phyloP scores from a whole-genome alignment of 1,284 basidiomycete genomes.

The Agroathelia rolfsii region DNA sequence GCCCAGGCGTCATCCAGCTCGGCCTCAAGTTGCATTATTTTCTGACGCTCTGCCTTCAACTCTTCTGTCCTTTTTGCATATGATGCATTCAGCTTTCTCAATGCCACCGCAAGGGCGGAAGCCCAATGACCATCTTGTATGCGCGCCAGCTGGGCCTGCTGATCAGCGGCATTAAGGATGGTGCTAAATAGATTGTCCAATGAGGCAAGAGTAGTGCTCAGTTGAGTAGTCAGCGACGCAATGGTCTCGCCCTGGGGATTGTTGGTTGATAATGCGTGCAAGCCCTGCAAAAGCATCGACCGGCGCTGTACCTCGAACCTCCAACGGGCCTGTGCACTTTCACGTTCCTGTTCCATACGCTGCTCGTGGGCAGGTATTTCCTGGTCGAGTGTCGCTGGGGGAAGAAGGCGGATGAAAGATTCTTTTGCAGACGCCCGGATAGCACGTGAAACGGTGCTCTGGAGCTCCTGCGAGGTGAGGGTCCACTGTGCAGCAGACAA shows the following conservation, averaged over 20 bases:
- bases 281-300: constrained; percentile 59
- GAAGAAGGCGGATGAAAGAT: constrained; percentile 61
- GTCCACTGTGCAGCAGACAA: constrained; percentile 39
- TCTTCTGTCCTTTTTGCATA: constrained; percentile 56
- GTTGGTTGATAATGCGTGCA: constrained; percentile 34
- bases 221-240: constrained; percentile 38
- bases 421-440: constrained; percentile 63
- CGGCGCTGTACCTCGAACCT: constrained; percentile 59
- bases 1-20: constrained; percentile 76
- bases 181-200: constrained; percentile 51
- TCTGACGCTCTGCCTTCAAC: constrained; percentile 33
- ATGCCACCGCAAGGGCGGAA: constrained; percentile 62
- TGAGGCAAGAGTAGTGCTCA: constrained; percentile 47
- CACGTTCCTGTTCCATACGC: constrained; percentile 40
- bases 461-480: constrained; percentile 56
- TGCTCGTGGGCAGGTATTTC: constrained; percentile 48
- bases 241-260: constrained; percentile 24
- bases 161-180: constrained; percentile 47
- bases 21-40: constrained; percentile 46
- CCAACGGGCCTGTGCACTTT: constrained; percentile 50
- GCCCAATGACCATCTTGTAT: constrained; percentile 57
- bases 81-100: constrained; percentile 68
- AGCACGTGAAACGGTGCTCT: constrained; percentile 61
- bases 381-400: constrained; percentile 47
- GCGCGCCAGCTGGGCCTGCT: constrained; percentile 49